A percentile compares a stretch with the other conserved stretches of the same genome.
These are phyloP conservation scores for Voacanga thouarsii DNA, from an alignment of 257 asterid genomes.

Conservation along the genomic window DNA sequence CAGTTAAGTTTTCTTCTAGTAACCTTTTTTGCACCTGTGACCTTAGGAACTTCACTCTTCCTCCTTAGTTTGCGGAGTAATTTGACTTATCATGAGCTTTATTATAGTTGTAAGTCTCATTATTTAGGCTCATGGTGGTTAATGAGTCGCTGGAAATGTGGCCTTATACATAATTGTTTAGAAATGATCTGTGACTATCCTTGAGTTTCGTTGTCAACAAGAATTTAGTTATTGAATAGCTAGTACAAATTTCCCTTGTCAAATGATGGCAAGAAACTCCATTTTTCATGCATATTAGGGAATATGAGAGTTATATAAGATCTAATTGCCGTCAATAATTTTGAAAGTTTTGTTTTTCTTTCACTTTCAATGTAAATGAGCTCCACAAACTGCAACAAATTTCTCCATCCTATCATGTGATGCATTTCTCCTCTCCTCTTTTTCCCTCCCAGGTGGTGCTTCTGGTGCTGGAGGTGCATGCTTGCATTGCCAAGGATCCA, in stretches of 20 bases:
- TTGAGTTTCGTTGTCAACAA: background rate
- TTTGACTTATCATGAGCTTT: background rate
- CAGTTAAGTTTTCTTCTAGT: background rate
- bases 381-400: background rate
- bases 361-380: background rate
- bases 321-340: too few species aligned
- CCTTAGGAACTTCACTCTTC: background rate
- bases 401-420: background rate
- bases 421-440: background rate
- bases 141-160: background rate
- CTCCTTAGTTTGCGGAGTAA: background rate
- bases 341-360: background rate
- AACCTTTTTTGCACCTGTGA: background rate
- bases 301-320: too few species aligned
- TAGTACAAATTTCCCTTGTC: background rate
- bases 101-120: background rate
- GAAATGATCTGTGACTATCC: background rate
- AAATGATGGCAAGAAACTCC: background rate
- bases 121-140: background rate
- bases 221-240: background rate
- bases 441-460: slow-evolving; percentile 75
- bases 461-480: slow-evolving; percentile 96
- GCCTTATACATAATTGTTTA: background rate
- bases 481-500: slow-evolving; percentile 90
- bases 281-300: too few species aligned